Evolutionary conservation across 768 basidiomycete species (phyloP), one percentile per base, ranked within the genome.

Genomic region (Serendipita sp.): DNA sequence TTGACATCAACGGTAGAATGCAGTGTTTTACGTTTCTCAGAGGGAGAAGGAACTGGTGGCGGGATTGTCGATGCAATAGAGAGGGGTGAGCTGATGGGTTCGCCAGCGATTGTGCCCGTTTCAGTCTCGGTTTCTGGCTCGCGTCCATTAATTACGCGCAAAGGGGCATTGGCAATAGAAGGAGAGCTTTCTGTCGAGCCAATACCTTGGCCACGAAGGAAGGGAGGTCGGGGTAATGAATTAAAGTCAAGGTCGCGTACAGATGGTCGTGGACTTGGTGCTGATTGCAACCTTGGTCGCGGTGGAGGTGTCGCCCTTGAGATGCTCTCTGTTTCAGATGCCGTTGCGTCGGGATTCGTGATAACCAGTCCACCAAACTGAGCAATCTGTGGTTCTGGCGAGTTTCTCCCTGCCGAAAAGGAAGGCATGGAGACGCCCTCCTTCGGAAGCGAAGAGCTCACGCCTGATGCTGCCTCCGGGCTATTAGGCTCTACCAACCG

Each of bases 341-440:
- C 62, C 17, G 31, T 56, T 28, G 42, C 30, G 38, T 63, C 62
- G 14, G 62, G 62, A 20, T 63, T 63, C 3, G 62, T 56, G 38
- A 63, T 58, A 38, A 60, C 56, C 24, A 63, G 50, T 41, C 38
- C 56, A 3, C 62, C 62, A 51, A 63, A 56, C n/a, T 16, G 26
- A 31, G 56, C 50, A 11, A 63, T 26, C 26, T 58, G 51, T 16
- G 56, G 33, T n/a, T 63, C 62, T 30, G 62, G 62, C 34, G 33
- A 41, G 20, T 63, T 56, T 22, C 30, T 11, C 22, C 51, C 28
- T 17, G 56, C 62, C 24, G 31, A 45, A 20, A 26, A 26, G 3
- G 62, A 50, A 7, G 7, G 5, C 7, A 7, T 38, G 38, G 14
- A 14, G 38, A 2, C 38, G 13, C 51, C 22, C 20, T 60, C 38